A percentile compares a stretch with the other conserved stretches of the same genome.
phyloP scores from a whole-genome alignment of 2,329 filamentous ascomycete genomes.

The Fusarium xyrophilum region DNA sequence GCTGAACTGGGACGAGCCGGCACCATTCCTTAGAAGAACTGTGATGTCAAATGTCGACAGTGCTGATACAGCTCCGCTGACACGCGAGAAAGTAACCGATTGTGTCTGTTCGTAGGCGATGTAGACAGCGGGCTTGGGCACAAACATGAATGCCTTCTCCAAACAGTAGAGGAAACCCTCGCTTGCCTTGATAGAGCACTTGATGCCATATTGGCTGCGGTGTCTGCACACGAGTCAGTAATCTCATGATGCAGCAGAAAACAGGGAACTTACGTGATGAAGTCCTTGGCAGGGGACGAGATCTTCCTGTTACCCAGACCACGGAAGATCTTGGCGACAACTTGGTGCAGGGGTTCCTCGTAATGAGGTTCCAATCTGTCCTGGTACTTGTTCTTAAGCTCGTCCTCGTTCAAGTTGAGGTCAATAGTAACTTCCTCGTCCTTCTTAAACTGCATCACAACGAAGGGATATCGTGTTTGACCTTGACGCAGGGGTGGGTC shows the following conservation, averaged over 20 bases:
- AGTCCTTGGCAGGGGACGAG: constrained; percentile 91
- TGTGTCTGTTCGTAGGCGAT: constrained; percentile 93
- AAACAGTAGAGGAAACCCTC: constrained; percentile 97
- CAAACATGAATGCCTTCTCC: constrained; percentile 99
- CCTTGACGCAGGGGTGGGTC: constrained; percentile 96
- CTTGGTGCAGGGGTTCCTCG: constrained; percentile 90
- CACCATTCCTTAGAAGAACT: constrained; percentile 85
- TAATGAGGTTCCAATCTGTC: constrained; percentile 89
- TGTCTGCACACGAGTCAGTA: constrained; percentile 62
- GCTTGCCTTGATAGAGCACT: constrained; percentile 99
- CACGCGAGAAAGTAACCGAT: constrained; percentile 92
- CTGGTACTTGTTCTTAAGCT: constrained; percentile 84
- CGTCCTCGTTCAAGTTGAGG: constrained; percentile 91
- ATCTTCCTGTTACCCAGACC: constrained; percentile 95
- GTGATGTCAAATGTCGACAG: constrained; percentile 97
- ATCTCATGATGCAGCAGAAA: neutral
- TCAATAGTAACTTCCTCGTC: constrained; percentile 97
- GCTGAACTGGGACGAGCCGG: constrained; percentile 92
- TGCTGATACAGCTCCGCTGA: constrained; percentile 91
- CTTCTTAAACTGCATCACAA: constrained; percentile 99
- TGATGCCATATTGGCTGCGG: constrained; percentile 92
- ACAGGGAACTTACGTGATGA: constrained; percentile 68
- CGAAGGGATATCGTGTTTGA: constrained; percentile 95
- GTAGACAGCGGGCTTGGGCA: constrained; percentile 97
- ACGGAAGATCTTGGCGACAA: constrained; percentile 94